phyloP scores from a whole-genome alignment of 106 monocot genomes.

The Xerophyta viscosa region DNA sequence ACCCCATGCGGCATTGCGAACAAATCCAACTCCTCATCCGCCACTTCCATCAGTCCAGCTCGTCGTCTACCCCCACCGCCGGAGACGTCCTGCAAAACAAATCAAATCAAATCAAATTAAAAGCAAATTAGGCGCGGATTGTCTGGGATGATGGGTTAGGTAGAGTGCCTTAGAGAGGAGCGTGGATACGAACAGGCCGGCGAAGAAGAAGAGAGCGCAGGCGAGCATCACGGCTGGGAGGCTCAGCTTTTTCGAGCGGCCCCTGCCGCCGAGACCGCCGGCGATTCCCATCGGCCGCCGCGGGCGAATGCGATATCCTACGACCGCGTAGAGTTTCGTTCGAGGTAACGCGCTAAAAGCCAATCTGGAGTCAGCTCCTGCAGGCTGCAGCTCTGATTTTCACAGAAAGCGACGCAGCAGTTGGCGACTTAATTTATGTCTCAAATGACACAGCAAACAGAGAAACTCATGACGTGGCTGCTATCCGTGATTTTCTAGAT shows the following conservation, averaged over 20 bases:
- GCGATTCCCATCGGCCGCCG: too few relatives aligned
- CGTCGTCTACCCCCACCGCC: constrained; percentile 5
- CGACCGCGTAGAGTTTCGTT: too few relatives aligned
- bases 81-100: constrained; percentile 17
- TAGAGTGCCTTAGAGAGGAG: constrained; percentile 21
- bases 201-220: constrained; percentile 61
- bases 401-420: too few relatives aligned
- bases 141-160: neutral
- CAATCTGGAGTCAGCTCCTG: too few relatives aligned
- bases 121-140: neutral
- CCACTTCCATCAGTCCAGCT: constrained; percentile 13
- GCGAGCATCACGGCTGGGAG: constrained; percentile 31
- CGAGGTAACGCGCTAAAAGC: too few relatives aligned
- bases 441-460: too few relatives aligned
- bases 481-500: too few relatives aligned
- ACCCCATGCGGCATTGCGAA: constrained; percentile 38
- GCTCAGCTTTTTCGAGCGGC: constrained; percentile 35
- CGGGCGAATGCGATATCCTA: too few relatives aligned
- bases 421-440: too few relatives aligned
- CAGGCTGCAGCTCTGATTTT: too few relatives aligned
- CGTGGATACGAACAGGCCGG: constrained; percentile 44
- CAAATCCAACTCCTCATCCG: constrained; percentile 6
- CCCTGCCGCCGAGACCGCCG: too few relatives aligned
- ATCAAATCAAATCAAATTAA: neutral
- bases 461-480: too few relatives aligned